phyloP scores from a whole-genome alignment of 305 asterid genomes.

The Fraxinus sp. region DNA sequence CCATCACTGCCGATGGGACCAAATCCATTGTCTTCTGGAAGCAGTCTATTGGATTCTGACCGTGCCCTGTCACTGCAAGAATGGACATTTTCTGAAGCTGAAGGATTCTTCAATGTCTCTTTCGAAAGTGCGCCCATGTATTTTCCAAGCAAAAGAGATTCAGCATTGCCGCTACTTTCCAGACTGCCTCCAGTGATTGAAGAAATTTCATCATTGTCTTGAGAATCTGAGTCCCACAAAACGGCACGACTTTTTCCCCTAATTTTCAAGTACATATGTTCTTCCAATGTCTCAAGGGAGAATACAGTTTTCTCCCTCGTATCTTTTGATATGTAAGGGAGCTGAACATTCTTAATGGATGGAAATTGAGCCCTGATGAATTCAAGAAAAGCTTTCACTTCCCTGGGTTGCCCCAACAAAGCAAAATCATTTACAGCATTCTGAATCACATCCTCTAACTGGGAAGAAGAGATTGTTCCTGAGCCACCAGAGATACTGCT shows the following conservation, averaged over 20 bases:
- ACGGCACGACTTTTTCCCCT: slow-evolving; percentile 36
- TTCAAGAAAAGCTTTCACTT: slow-evolving; percentile 58
- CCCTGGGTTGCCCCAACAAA: slow-evolving; percentile 54
- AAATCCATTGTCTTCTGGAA: slow-evolving; percentile 52
- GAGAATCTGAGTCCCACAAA: slow-evolving; percentile 31
- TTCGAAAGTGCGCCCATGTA: slow-evolving; percentile 69
- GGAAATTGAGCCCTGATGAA: slow-evolving; percentile 59
- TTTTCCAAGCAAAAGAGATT: slow-evolving; percentile 69
- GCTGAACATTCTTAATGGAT: slow-evolving; percentile 48
- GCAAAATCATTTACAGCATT: slow-evolving; percentile 68
- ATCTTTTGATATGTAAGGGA: slow-evolving; percentile 41
- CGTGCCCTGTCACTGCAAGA: slow-evolving; percentile 38
- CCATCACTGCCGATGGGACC: slow-evolving; percentile 80
- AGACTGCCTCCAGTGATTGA: slow-evolving; percentile 32
- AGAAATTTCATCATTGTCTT: slow-evolving; percentile 26
- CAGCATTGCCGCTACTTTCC: slow-evolving; percentile 32
- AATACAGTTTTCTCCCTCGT: slow-evolving; percentile 31
- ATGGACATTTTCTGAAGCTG: slow-evolving; percentile 49
- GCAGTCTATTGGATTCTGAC: slow-evolving; percentile 28
- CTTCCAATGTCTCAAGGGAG: slow-evolving; percentile 66
- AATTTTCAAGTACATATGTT: slow-evolving; percentile 49
- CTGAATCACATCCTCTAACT: slow-evolving; percentile 56
- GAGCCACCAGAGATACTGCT: slow-evolving; percentile 33
- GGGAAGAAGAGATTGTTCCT: slow-evolving; percentile 38
- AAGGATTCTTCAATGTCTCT: slow-evolving; percentile 51